Evolutionary conservation across 2,329 filamentous ascomycete genomes (phyloP), one percentile per base, ranked within the genome.

Genomic region (Epichloe scottii): DNA sequence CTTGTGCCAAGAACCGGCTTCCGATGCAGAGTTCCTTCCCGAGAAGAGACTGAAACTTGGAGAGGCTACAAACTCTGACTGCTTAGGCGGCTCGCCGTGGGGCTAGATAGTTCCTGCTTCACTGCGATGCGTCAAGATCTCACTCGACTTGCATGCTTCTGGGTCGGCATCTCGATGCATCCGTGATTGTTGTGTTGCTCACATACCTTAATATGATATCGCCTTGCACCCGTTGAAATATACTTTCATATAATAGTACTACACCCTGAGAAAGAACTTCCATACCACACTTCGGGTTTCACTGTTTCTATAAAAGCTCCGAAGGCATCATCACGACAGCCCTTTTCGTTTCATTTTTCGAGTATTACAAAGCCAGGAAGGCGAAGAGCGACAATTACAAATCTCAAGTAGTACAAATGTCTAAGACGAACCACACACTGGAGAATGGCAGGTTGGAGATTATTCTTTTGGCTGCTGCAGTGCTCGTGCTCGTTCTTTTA

Each of bases 371-470:
- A 23, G 6, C 30, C 39, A 7, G 8, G 12, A 39, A 19, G 19
- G 34, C 33, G 11, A 21, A 42, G 21, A 4, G 5, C 26, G 14
- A 33, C 30, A 12, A 17, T 23, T 8, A 7, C 19, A 7, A 35
- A 26, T 6, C 3, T 8, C 39, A 26, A 17, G 8, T 8, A 33
- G 38, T 37, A n/a, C 41, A 23, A 42, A 64, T 65, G 63, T 35
- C 60, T 45, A 50, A 62, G 46, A 34, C 48, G 42, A 51, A 53
- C 23, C 58, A 53, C 33, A 57, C 59, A 35, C 40, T 62, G 41
- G 61, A 66, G n/a, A 54, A 60, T 35, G 61, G 55, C 50, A 59
- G 60, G 42, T 51, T 66, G 37, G 66, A 69, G 55, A 66, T 69
- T 43, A 48, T 63, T 38, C 54, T 68, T 26, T 55, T 70, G 26